phyloP scores from a whole-genome alignment of 2,329 filamentous ascomycete genomes.

The Colletotrichum sp. region DNA sequence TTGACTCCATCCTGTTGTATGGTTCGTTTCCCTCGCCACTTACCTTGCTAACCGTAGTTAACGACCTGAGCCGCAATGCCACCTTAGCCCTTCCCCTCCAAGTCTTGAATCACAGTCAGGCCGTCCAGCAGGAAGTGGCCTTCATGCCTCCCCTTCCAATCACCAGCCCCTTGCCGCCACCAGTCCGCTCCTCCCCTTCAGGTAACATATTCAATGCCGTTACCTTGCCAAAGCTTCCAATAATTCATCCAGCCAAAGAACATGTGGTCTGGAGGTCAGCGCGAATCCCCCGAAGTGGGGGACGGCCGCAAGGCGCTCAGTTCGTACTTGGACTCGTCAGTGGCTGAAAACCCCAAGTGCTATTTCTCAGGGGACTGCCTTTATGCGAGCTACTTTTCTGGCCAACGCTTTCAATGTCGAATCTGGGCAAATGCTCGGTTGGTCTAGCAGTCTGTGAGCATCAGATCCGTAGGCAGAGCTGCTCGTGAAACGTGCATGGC shows the following conservation, averaged over 20 bases:
- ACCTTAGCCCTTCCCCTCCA: background rate
- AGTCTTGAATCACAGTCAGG: background rate
- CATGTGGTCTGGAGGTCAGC: background rate
- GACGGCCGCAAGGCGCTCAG: background rate
- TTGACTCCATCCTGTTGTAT: background rate
- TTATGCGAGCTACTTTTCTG: background rate
- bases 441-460: background rate
- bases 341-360: background rate
- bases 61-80: too few species aligned
- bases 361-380: too few species aligned
- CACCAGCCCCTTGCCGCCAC: background rate
- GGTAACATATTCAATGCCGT: accelerated
- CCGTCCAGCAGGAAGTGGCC: background rate
- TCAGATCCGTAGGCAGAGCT: background rate
- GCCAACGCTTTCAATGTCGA: background rate
- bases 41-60: too few species aligned
- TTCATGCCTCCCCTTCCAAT: background rate
- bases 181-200: background rate
- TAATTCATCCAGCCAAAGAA: background rate
- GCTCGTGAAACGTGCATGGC: background rate
- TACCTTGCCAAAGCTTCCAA: background rate
- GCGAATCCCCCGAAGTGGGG: background rate
- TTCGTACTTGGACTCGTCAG: background rate
- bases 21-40: background rate
- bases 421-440: background rate